Evolutionary conservation across 164 flowering plant genomes (phyloP).

Genomic region (Nymphaea colorata): DNA sequence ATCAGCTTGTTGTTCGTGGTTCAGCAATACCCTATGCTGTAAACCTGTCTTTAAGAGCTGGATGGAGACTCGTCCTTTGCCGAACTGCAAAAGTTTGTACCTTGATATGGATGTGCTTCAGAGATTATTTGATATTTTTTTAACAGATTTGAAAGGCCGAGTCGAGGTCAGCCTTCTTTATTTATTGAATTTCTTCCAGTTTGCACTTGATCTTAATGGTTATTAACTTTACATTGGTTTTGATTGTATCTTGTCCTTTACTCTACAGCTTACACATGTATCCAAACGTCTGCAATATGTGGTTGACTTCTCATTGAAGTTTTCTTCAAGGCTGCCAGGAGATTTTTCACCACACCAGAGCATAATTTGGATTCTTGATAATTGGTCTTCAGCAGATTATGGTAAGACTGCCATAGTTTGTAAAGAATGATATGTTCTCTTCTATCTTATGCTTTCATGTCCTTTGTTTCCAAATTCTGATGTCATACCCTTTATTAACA

Average conservation of each 20-base stretch:
- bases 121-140: slow-evolving; percentile 24
- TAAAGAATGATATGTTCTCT: neutral
- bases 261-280: slow-evolving; percentile 24
- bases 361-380: slow-evolving; percentile 59
- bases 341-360: slow-evolving; percentile 63
- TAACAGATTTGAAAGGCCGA: slow-evolving; percentile 5
- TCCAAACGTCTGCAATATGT: slow-evolving; percentile 28
- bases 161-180: neutral
- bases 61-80: slow-evolving; percentile 40
- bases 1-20: slow-evolving; percentile 40
- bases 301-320: slow-evolving; percentile 38
- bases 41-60: slow-evolving; percentile 31
- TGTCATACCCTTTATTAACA: slow-evolving; percentile 13
- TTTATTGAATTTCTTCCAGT: neutral
- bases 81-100: slow-evolving; percentile 41
- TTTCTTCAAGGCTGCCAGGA: slow-evolving; percentile 66
- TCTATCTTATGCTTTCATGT: neutral
- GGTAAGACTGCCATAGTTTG: slow-evolving; percentile 23
- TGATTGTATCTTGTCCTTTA: neutral
- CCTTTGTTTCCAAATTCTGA: neutral
- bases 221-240: neutral
- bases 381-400: slow-evolving; percentile 37
- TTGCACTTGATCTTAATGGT: neutral
- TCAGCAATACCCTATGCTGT: slow-evolving; percentile 23
- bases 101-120: slow-evolving; percentile 51